Evolutionary conservation across 2,329 filamentous ascomycete genomes (phyloP).

Genomic region (Xylaria sp.): DNA sequence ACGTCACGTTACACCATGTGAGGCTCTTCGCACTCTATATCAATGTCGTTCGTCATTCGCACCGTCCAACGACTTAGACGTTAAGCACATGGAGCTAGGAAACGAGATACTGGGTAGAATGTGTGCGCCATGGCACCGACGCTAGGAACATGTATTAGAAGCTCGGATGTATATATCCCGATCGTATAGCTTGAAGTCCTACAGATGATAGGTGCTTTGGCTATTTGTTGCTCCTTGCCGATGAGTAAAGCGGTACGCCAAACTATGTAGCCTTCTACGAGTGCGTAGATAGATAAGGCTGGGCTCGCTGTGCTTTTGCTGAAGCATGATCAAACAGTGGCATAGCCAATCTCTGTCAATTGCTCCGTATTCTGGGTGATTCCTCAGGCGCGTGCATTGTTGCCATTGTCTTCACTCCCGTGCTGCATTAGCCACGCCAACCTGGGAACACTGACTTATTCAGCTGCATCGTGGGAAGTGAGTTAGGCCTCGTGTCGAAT

Average conservation of each 20-base stretch:
- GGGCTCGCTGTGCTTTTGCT: neutral
- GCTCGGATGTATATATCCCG: neutral
- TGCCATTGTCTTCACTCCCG: neutral
- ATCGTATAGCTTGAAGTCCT: neutral
- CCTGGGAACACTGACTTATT: neutral
- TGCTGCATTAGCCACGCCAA: neutral
- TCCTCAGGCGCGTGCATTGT: neutral
- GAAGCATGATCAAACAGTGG: neutral
- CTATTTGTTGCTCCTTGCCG: neutral
- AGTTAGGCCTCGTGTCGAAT: neutral
- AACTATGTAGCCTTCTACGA: neutral
- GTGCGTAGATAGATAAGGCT: neutral
- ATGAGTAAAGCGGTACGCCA: neutral
- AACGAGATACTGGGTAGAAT: neutral
- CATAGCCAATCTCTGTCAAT: neutral
- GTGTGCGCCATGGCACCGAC: neutral
- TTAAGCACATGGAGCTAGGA: neutral
- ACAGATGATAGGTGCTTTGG: neutral
- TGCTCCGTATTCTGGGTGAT: neutral
- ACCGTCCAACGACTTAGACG: neutral
- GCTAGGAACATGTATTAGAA: slow-evolving; percentile 1
- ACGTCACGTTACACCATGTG: neutral
- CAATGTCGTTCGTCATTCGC: neutral
- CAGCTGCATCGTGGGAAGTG: slow-evolving; percentile 7
- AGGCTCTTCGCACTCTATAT: neutral